Conservation (phyloP, 1,284 basidiomycete genomes). For the Sanghuangporus weigelae region DNA sequence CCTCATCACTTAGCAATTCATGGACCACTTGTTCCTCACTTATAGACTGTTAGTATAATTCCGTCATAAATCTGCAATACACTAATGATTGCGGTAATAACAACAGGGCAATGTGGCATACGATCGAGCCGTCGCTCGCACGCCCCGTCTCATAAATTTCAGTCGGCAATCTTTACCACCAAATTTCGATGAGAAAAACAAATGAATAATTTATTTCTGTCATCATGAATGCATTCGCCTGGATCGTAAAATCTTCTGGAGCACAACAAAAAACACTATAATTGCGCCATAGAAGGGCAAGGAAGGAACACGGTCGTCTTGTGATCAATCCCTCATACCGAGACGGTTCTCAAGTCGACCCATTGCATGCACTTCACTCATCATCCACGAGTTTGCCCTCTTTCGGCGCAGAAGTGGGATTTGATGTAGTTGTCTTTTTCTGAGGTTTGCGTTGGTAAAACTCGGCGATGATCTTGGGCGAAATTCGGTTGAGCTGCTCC, state of each 20-base stretch:
- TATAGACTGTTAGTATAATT: background rate
- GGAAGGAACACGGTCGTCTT: no score
- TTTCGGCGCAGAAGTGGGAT: conserved; percentile 34
- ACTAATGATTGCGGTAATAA: no score
- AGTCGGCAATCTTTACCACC: no score
- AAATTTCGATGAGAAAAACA: background rate
- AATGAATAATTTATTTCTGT: background rate
- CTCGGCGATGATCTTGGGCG: conserved; percentile 84
- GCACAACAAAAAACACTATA: no score
- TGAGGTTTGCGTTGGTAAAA: conserved; percentile 77
- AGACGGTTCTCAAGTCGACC: no score
- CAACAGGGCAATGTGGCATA: no score
- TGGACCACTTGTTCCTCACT: background rate
- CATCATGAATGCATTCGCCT: background rate
- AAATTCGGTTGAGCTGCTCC: conserved; percentile 96
- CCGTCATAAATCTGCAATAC: background rate
- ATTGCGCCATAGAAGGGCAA: no score
- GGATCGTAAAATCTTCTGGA: background rate
- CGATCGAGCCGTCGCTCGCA: no score
- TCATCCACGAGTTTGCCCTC: conserved; percentile 61
- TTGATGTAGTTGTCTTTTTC: conserved; percentile 52
- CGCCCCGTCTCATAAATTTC: no score
- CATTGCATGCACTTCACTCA: conserved; percentile 3
- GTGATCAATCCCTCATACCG: no score
- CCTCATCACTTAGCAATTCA: background rate